Base-by-base conservation (phyloP, 805 yeast genomes). In the Saccharomycopsis sp. region DNA sequence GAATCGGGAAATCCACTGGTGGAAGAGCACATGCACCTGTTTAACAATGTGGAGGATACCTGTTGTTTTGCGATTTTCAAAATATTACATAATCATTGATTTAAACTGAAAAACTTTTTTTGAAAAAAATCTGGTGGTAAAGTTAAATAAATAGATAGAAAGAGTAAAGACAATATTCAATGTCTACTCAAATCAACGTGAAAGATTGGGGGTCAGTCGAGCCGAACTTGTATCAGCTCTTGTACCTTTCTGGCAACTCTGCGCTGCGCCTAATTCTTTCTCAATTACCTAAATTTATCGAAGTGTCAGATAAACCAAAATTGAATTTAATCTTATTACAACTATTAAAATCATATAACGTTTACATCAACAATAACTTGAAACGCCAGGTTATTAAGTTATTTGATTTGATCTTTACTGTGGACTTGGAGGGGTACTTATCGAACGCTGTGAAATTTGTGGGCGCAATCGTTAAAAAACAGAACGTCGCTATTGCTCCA, bases 211-310 rank as follows among this genome's bases (percentile, higher is more conserved):
- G 35, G 7, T 26, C 29, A 26, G 16, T 43, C 31, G 40, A 43
- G 22, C 44, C 33, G 17, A 29, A 43, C n/a, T 36, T 43, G 36
- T 36, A 14, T 20, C 27, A 28, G 24, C 24, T 21, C 16, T 33
- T 43, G 29, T 43, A 37, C 20, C 17, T n/a, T 19, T 29, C 33
- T 14, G 21, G 33, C 35, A 24, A 5, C 14, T 32, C 23, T 4
- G 13, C 19, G 5, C 42, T n/a, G 29, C 14, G 8, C 32, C 8
- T 14, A 22, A 28, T 16, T 5, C 33, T 39, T 22, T 19, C n/a
- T 8, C 35, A 16, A 4, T 26, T 39, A 20, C 11, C 5, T 9
- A 13, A 9, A 22, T 45, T 4, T 41, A 38, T 17, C 59, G 61
- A 14, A 45, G 44, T 13, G 55, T 54, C 2, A 40, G 36, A 35